Evolutionary conservation across 1,139 yeast species (phyloP), one percentile per base, ranked within the genome.

Genomic region (Suzukiozyma palmioleophila): DNA sequence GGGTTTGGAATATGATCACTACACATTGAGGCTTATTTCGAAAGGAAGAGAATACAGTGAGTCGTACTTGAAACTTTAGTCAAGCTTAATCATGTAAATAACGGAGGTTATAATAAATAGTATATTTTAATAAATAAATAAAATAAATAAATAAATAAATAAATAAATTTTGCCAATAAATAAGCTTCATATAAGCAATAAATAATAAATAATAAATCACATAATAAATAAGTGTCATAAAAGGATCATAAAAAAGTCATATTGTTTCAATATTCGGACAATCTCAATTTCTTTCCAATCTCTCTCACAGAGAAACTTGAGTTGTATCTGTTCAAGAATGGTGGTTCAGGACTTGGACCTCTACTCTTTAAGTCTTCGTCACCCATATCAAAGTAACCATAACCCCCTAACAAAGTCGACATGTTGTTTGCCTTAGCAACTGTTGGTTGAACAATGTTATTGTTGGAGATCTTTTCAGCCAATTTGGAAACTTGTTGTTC

Each of bases 351-450:
- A n/a, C 81, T 70, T 32, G 75, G 77, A 3, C 86, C 85, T 49
- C 88, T 69, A 3, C 87, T 79, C 51, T 83, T 79, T 47, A 82
- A 79, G 43, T 72, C 75, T 37, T 81, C 81, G 38, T 81, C 89
- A 39, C 85, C 86, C 64, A 82, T 73, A 56, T 81, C 89, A 51
- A 82, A 82, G 59, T 82, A 82, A 7, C 88, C 88, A 54, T 85
- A 85, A 1, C 95, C 95, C 42, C 94, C 92, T 40, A 85, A 69
- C 53, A 85, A 70, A 43, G 79, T 81, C 26, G 64, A 57, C 40
- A 70, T 54, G 21, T 38, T 40, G 33, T 45, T 47, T n/a, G 40
- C 41, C 33, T 42, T 40, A 30, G 52, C 57, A 43, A 43, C 47
- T 18, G n/a, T n/a, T 38, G 51, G 59, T 16, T 33, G 36, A 10